A percentile compares a stretch with the other conserved stretches of the same genome.
These are phyloP conservation scores for Xylaria sp. DNA, from an alignment of 2,329 filamentous ascomycete genomes.

Conservation along the genomic window DNA sequence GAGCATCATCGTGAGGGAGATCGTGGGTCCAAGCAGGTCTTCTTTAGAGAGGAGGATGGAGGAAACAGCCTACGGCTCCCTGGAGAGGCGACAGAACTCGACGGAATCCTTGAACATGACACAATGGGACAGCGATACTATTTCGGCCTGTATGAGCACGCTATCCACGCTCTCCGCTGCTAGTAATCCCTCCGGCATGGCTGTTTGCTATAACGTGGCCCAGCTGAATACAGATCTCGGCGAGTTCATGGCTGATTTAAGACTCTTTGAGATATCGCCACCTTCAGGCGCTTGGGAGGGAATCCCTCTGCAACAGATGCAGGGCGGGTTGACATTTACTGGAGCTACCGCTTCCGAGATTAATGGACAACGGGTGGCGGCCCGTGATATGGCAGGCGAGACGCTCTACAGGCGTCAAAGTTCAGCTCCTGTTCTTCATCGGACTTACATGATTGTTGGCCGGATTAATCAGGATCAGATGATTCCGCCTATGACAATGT, in stretches of 20 bases:
- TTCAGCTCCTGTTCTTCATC: conserved; percentile 59
- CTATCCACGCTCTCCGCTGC: conserved; percentile 67
- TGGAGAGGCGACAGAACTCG: conserved; percentile 40
- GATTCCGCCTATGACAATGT: conserved; percentile 68
- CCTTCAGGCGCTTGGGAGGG: conserved; percentile 65
- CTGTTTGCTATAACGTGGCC: conserved; percentile 85
- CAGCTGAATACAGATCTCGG: conserved; percentile 74
- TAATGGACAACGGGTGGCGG: conserved; percentile 25
- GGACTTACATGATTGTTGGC: conserved; percentile 75
- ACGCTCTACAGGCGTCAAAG: conserved; percentile 40
- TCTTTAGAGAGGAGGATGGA: conserved; percentile 39
- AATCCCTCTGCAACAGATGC: conserved; percentile 63
- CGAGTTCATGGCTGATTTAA: conserved; percentile 79
- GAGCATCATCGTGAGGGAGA: conserved; percentile 33
- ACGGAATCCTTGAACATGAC: conserved; percentile 60
- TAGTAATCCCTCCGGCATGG: conserved; percentile 79
- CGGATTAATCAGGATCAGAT: conserved; percentile 71
- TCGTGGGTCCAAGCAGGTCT: conserved; percentile 31
- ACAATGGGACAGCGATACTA: conserved; percentile 66
- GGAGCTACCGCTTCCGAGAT: conserved; percentile 62
- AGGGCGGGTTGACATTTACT: conserved; percentile 65
- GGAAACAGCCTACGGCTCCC: conserved; percentile 31
- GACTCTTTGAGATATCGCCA: conserved; percentile 75
- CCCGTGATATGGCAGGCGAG: not conserved
- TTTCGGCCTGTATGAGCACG: conserved; percentile 67